These are phyloP conservation scores for Carex sylvatica DNA, from an alignment of 202 grass and related monocot genomes.

Conservation along the genomic window DNA sequence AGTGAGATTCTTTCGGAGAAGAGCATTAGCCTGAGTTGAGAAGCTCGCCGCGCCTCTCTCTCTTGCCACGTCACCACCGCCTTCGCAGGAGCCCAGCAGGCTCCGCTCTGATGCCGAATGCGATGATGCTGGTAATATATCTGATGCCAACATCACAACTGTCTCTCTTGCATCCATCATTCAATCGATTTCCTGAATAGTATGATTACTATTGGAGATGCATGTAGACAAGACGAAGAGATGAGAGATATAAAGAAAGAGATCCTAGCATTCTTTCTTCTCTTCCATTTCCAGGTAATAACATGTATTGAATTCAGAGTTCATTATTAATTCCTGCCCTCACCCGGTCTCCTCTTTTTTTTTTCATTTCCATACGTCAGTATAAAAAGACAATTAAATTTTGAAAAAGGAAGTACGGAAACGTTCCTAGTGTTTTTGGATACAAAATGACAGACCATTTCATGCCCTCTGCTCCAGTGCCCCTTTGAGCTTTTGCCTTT, in stretches of 20 bases:
- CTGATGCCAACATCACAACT: background rate
- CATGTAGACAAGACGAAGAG: background rate
- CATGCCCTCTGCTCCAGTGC: no score
- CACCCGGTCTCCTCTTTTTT: no score
- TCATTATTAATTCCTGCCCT: no score
- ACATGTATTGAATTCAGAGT: no score
- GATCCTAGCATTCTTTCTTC: background rate
- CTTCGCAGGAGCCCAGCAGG: background rate
- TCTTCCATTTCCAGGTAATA: no score
- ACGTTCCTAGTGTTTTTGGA: no score
- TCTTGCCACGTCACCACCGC: slow-evolving; percentile 2
- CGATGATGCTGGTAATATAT: background rate
- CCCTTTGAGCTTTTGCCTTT: no score
- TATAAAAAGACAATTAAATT: no score
- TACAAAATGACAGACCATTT: no score
- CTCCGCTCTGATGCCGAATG: background rate
- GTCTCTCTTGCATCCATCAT: background rate
- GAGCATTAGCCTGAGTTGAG: slow-evolving; percentile 78
- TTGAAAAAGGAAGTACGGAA: no score
- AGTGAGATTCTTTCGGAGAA: slow-evolving; percentile 94
- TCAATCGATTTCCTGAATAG: background rate
- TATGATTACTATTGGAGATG: background rate
- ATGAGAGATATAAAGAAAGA: background rate
- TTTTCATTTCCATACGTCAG: no score
- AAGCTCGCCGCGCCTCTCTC: slow-evolving; percentile 50